Base-by-base conservation (phyloP, 352 stramenopile genomes). In the Pythium phragmiticola region DNA sequence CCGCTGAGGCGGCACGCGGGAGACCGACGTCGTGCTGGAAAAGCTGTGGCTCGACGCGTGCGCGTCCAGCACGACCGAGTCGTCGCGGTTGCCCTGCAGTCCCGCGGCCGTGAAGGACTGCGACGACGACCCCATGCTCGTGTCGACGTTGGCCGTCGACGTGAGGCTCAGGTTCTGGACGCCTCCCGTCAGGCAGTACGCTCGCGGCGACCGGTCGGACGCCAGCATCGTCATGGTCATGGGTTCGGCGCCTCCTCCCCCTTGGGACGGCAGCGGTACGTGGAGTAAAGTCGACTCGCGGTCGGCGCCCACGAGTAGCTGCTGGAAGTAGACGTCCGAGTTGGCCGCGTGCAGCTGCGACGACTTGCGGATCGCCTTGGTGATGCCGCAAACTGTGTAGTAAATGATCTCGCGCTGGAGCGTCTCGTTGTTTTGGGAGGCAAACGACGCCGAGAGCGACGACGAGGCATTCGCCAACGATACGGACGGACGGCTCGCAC, bases 331-430 rank as follows among this genome's bases (percentile, higher is more conserved):
- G 8, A 74, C 65, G 3, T 73, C 63, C 16, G 71, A 57, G 23
- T 74, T 47, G 19, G 61, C 62, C 11, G 39, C 39, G 17, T 19
- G 2, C 13, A 73, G 63, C 47, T 82, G 70, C 9, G 79, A 73
- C 4, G 82, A 75, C 16, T 78, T 78, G 45, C 87, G 72, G 43
- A 91, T 88, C 43, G 80, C 70, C 63, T 91, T 91, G 19, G 80
- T 89, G 63, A 91, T 89, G 26, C 82, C 82, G 71, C 78, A 88
- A 3, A 91, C 80, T 2, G 82, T 91, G 70, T 89, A 91, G 72
- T 89, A 91, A 67, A 91, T 89, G 74, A 91, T 89, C 59, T 91
- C 82, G n/a, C 79, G 80, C 53, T 89, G 80, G 36, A 91, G 70
- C 11, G 80, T 89, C 69, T 88, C 80, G 58, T 88, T 86, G 54